These are phyloP conservation scores for Pontederia paniculata DNA, from an alignment of 176 grass and related monocot species.

Conservation along the genomic window DNA sequence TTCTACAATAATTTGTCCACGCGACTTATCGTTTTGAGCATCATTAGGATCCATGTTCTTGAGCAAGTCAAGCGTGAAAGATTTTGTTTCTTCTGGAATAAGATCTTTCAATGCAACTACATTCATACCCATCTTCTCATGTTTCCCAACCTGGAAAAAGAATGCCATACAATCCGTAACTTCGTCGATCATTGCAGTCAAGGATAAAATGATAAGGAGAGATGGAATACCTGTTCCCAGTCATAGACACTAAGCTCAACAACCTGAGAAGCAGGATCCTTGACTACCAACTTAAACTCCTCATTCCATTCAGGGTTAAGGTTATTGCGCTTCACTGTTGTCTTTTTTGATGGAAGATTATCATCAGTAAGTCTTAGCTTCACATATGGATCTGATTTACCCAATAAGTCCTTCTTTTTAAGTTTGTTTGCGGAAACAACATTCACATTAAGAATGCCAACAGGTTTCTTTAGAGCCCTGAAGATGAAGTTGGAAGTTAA, in stretches of 20 bases:
- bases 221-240: conserved; percentile 65
- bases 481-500: conserved; percentile 4
- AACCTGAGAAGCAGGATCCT: conserved; percentile 59
- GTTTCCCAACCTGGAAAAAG: conserved; percentile 51
- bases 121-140: conserved; percentile 69
- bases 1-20: conserved; percentile 52
- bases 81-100: conserved; percentile 53
- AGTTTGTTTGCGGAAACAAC: conserved; percentile 46
- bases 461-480: conserved; percentile 61
- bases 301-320: conserved; percentile 87
- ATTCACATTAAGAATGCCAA: conserved; percentile 62
- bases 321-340: conserved; percentile 47
- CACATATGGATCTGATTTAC: conserved; percentile 80
- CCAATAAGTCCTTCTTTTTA: conserved; percentile 65
- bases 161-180: conserved; percentile 6
- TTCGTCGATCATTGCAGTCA: background rate
- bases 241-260: conserved; percentile 57
- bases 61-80: conserved; percentile 55
- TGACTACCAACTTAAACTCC: conserved; percentile 68
- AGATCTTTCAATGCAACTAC: conserved; percentile 50
- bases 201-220: conserved; percentile 4
- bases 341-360: conserved; percentile 60
- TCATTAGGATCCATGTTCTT: conserved; percentile 69
- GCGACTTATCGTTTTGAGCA: conserved; percentile 58
- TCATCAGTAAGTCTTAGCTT: conserved; percentile 63